Conservation (phyloP, 2,329 filamentous ascomycete genomes). For the Falciphora oryzae region DNA sequence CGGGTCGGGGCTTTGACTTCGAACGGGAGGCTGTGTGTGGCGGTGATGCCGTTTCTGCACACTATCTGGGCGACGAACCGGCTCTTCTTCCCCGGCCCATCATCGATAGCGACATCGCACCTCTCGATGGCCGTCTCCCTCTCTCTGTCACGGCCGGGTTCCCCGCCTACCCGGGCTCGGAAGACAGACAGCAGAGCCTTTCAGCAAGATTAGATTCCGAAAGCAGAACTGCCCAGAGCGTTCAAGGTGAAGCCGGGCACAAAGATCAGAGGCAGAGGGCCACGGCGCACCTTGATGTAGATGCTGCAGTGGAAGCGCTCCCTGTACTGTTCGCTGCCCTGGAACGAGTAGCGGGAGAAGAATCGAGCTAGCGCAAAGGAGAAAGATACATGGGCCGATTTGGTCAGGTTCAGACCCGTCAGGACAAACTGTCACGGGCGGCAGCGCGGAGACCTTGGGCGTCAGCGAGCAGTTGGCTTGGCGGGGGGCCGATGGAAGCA, state of each 20-base stretch:
- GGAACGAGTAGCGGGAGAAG: conserved; percentile 67
- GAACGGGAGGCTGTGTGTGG: conserved; percentile 71
- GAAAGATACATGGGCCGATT: conserved; percentile 72
- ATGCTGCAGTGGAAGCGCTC: conserved; percentile 69
- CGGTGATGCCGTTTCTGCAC: conserved; percentile 70
- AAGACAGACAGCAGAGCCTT: conserved; percentile 69
- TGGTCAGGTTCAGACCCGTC: conserved; percentile 72
- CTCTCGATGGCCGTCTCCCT: conserved; percentile 66
- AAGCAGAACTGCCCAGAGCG: background rate
- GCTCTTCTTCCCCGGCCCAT: conserved; percentile 64
- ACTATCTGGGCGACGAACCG: conserved; percentile 68
- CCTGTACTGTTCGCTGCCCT: conserved; percentile 42
- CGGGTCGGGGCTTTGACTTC: conserved; percentile 69
- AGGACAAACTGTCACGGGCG: conserved; percentile 54
- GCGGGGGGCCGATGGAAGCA: background rate
- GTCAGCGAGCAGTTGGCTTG: background rate
- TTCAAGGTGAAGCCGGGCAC: conserved; percentile 1
- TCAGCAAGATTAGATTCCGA: background rate
- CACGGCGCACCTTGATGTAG: conserved; percentile 55
- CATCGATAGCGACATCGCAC: conserved; percentile 69
- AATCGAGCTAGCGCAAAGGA: conserved; percentile 62
- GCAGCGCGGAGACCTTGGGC: background rate
- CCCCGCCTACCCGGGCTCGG: conserved; percentile 55
- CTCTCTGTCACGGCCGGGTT: conserved; percentile 51
- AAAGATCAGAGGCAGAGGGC: background rate